These are phyloP conservation scores for Plantago elongata DNA, from an alignment of 257 asterid species.

Conservation along the genomic window DNA sequence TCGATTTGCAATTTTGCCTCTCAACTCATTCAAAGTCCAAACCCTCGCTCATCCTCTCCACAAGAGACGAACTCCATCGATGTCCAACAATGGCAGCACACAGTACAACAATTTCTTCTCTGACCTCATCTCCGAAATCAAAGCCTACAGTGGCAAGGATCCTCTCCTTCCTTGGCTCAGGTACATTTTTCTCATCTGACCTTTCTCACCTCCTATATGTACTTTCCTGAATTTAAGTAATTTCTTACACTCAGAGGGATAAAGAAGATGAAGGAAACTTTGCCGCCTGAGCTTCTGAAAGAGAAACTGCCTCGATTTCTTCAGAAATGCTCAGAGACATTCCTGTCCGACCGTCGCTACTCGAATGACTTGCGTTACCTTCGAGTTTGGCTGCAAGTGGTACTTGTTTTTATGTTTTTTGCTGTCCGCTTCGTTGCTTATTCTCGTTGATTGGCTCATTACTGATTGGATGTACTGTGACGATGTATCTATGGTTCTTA, in stretches of 20 bases:
- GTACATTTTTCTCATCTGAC: conserved; percentile 32
- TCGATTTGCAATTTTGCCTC: neutral
- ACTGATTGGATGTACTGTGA: too few relatives aligned
- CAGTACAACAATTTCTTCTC: conserved; percentile 54
- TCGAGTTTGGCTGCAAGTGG: conserved; percentile 94
- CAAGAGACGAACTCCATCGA: conserved; percentile 17
- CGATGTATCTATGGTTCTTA: too few relatives aligned
- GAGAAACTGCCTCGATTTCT: conserved; percentile 93
- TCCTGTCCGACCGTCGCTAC: conserved; percentile 63
- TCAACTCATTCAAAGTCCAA: conserved; percentile 5
- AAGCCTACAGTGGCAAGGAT: conserved; percentile 63
- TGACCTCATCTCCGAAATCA: conserved; percentile 67
- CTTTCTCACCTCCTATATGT: neutral
- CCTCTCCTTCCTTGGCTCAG: conserved; percentile 97
- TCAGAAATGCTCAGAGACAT: conserved; percentile 85
- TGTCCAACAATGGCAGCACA: conserved; percentile 40
- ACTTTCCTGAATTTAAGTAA: conserved; percentile 9
- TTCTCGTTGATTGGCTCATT: neutral
- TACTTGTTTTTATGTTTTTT: conserved; percentile 20
- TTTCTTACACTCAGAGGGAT: conserved; percentile 54
- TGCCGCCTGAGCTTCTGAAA: conserved; percentile 66
- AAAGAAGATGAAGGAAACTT: conserved; percentile 58
- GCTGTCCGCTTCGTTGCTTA: neutral
- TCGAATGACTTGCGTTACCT: conserved; percentile 83
- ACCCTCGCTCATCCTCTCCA: neutral